A percentile compares a stretch with the other conserved stretches of the same genome.
Conservation (phyloP, 2,329 filamentous ascomycete genomes). For the Rhynchosporium secalis region DNA sequence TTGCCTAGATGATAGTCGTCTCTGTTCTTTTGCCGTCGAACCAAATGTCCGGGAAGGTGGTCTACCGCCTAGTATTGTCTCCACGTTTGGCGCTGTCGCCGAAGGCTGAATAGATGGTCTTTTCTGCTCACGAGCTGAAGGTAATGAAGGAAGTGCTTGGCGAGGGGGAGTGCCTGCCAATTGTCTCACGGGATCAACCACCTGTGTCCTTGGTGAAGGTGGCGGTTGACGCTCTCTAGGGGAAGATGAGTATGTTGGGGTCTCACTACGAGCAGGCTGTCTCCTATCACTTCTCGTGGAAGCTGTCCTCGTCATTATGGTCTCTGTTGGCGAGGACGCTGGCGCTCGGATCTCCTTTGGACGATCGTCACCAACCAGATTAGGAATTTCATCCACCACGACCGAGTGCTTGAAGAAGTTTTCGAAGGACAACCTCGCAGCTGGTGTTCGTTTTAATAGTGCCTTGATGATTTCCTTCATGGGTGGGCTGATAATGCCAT, state of each 20-base stretch:
- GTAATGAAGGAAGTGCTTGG: constrained; percentile 19
- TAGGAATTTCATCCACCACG: constrained; percentile 74
- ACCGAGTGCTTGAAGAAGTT: constrained; percentile 79
- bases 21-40: constrained; percentile 19
- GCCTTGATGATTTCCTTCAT: constrained; percentile 79
- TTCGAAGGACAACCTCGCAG: constrained; percentile 82
- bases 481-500: constrained; percentile 68
- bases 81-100: constrained; percentile 35
- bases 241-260: constrained; percentile 33
- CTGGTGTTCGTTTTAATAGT: constrained; percentile 81
- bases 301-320: constrained; percentile 27
- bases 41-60: constrained; percentile 26
- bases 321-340: constrained; percentile 27
- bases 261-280: constrained; percentile 24
- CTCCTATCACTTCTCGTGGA: constrained; percentile 32
- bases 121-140: constrained; percentile 27
- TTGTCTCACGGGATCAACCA: constrained; percentile 26
- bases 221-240: constrained; percentile 29
- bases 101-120: constrained; percentile 32
- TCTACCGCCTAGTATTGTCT: constrained; percentile 41
- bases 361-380: constrained; percentile 75
- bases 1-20: constrained; percentile 25
- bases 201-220: constrained; percentile 28
- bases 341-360: constrained; percentile 33
- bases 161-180: constrained; percentile 30